These are phyloP conservation scores for Paramyrothecium roridum DNA, from an alignment of 2,329 filamentous ascomycete genomes.

Conservation along the genomic window DNA sequence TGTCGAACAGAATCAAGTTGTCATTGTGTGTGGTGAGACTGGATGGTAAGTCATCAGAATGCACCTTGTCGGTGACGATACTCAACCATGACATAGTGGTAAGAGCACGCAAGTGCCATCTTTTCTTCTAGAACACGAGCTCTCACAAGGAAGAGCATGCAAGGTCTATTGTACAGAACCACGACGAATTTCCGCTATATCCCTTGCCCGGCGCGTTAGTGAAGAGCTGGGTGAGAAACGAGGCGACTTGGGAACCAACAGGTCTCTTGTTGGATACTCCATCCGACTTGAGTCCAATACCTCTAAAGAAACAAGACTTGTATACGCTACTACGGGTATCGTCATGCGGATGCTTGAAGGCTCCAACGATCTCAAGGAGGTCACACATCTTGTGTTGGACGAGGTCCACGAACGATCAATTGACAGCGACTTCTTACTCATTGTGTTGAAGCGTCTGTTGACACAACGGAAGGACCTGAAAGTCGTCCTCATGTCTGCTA, in stretches of 20 bases:
- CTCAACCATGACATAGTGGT: slow-evolving; percentile 48
- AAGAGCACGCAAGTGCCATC: slow-evolving; percentile 98
- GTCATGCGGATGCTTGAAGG: slow-evolving; percentile 98
- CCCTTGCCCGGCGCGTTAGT: slow-evolving; percentile 86
- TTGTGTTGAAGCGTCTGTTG: slow-evolving; percentile 84
- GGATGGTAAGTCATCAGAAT: slow-evolving; percentile 57
- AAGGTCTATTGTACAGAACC: slow-evolving; percentile 97
- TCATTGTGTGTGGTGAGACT: slow-evolving; percentile 95
- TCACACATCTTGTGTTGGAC: slow-evolving; percentile 94
- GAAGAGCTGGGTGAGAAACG: slow-evolving; percentile 88
- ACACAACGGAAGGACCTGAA: slow-evolving; percentile 76
- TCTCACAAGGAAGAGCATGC: slow-evolving; percentile 75
- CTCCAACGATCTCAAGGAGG: slow-evolving; percentile 78
- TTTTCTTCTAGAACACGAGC: slow-evolving; percentile 86
- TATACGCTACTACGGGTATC: slow-evolving; percentile 88
- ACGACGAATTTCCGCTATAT: slow-evolving; percentile 92
- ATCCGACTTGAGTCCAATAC: slow-evolving; percentile 90
- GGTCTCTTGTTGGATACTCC: slow-evolving; percentile 89
- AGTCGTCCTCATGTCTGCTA: slow-evolving; percentile 95
- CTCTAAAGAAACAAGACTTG: slow-evolving; percentile 74
- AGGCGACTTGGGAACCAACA: slow-evolving; percentile 74
- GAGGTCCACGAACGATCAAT: slow-evolving; percentile 97
- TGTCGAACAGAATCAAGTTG: slow-evolving; percentile 76
- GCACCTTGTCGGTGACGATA: not conserved
- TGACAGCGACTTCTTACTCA: slow-evolving; percentile 92